phyloP scores from a whole-genome alignment of 2,329 filamentous ascomycete species.

The Exophiala lecanii-corni region DNA sequence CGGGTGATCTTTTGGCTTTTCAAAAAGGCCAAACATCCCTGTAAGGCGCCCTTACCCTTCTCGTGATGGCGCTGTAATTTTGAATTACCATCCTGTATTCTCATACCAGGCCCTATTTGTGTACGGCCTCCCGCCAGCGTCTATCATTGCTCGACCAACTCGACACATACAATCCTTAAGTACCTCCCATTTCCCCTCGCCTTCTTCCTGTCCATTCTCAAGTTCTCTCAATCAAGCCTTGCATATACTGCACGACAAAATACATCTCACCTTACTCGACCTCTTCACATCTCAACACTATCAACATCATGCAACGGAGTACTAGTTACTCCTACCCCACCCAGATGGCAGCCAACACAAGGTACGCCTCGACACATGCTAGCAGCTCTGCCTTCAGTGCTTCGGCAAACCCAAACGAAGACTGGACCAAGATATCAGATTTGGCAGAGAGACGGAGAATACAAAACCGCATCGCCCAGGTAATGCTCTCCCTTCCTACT shows the following conservation, averaged over 20 bases:
- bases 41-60: conserved; percentile 9
- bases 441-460: conserved; percentile 89
- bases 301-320: conserved; percentile 25
- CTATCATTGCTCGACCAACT: conserved; percentile 10
- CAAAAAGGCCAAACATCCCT: too few relatives aligned
- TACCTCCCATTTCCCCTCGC: conserved; percentile 3
- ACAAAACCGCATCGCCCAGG: conserved; percentile 93
- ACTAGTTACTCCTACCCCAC: conserved; percentile 24
- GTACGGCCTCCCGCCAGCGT: conserved; percentile 18
- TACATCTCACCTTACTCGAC: neutral
- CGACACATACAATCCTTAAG: conserved; percentile 16
- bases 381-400: conserved; percentile 93
- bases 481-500: conserved; percentile 8
- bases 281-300: neutral
- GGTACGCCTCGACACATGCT: conserved; percentile 51
- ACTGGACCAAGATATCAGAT: conserved; percentile 99
- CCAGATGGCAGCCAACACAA: conserved; percentile 21
- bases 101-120: conserved; percentile 19
- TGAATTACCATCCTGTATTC: conserved; percentile 9
- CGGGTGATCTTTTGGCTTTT: conserved; percentile 23
- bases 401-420: conserved; percentile 91
- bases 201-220: neutral
- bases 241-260: neutral
- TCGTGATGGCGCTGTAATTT: conserved; percentile 19
- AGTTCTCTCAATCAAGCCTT: conserved; percentile 5